These are phyloP conservation scores for Penicillium occitanis DNA, from an alignment of 2,329 filamentous ascomycete species.

Conservation along the genomic window DNA sequence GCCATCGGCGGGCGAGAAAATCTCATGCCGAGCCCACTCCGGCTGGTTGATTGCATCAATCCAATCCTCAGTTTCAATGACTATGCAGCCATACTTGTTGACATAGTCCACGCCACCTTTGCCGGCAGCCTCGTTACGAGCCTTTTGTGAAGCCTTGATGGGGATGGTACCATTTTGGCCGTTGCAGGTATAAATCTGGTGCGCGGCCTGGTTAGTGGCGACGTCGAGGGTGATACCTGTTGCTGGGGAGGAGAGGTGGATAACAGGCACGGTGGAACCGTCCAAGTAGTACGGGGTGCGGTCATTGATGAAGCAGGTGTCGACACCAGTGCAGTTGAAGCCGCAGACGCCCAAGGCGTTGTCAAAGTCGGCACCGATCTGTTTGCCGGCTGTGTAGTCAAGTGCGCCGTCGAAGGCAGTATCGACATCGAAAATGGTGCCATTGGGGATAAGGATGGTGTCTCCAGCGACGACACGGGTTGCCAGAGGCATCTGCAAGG, in stretches of 20 bases:
- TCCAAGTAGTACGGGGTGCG: conserved; percentile 38
- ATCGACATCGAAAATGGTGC: conserved; percentile 72
- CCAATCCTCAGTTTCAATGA: conserved; percentile 90
- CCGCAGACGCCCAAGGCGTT: conserved; percentile 74
- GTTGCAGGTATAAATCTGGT: conserved; percentile 85
- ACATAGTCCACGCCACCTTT: conserved; percentile 48
- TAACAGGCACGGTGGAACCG: conserved; percentile 47
- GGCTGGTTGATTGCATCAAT: conserved; percentile 93
- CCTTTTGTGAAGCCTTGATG: conserved; percentile 43
- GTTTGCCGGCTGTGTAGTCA: conserved; percentile 74
- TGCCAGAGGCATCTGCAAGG: conserved; percentile 48
- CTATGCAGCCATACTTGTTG: conserved; percentile 75
- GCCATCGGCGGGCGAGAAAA: conserved; percentile 42
- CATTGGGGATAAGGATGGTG: conserved; percentile 71
- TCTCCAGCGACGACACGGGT: conserved; percentile 49
- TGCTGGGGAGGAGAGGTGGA: conserved; percentile 64
- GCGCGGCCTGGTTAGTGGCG: conserved; percentile 78
- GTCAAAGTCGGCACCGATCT: conserved; percentile 68
- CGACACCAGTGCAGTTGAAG: conserved; percentile 78
- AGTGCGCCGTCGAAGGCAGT: conserved; percentile 58
- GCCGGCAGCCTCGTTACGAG: conserved; percentile 58
- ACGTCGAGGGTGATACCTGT: conserved; percentile 83
- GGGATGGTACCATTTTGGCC: conserved; percentile 65
- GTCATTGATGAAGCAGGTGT: conserved; percentile 56
- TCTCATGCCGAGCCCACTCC: conserved; percentile 68